Evolutionary conservation across 2,329 filamentous ascomycete genomes (phyloP), one percentile per base, ranked within the genome.

Genomic region (Fusarium siculi): DNA sequence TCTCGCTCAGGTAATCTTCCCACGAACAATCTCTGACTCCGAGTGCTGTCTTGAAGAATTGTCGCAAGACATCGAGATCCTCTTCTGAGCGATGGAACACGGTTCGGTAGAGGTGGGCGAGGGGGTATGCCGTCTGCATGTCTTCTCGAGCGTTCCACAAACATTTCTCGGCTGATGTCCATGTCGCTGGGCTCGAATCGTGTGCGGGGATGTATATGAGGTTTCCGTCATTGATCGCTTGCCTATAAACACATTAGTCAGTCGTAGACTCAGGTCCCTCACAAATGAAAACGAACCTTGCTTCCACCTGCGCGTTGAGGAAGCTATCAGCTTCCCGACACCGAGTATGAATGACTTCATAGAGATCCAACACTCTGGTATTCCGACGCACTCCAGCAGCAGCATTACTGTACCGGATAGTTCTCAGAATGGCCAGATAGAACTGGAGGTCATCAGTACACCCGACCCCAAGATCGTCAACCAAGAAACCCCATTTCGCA

Each of bases 401-500:
- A 2, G 21, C 12, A 30, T 76, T 73, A 8, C 39, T 37, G 28
- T 54, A 46, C 0, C 63, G 57, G 7, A 76, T 72, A 0, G 55
- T n/a, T 18, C 34, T 54, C 21, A 76, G 69, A 21, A 74, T 68
- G 5, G 28, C 42, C 2, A 76, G 37, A 34, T 76, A 74, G 23
- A 76, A 76, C 4, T 47, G 28, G 15, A 76, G 46, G n/a, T 74
- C 60, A 25, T 76, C 72, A n/a, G 61, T 61, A 9, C 63, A 40
- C 1, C 74, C 72, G 4, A 76, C 74, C 0, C 63, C 58, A 4
- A 76, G 54, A 12, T 74, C 39, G 4, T 76, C 72, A 7, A 76
- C 69, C 42, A 76, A 21, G n/a, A 76, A 76, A 1, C 63, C 62
- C 74, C 74, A 76, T 63, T 72, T 73, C 1, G 40, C 12, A 5